phyloP scores from a whole-genome alignment of 305 asterid species.

The Solanum hybrid region DNA sequence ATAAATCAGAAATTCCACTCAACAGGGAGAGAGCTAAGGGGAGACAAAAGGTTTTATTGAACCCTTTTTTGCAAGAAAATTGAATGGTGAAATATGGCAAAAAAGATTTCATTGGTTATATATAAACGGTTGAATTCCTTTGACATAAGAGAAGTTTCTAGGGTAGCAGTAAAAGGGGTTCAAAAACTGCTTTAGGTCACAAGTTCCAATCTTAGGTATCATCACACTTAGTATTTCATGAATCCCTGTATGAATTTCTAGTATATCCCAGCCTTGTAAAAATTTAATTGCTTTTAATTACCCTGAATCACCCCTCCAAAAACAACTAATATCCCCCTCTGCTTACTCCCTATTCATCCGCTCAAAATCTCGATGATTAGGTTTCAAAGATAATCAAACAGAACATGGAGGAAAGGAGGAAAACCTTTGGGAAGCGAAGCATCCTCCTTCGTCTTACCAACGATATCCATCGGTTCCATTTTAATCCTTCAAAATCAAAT shows the following conservation, averaged over 20 bases:
- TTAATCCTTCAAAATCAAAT: conserved; percentile 22
- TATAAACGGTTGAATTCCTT: neutral
- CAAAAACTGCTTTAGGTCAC: neutral
- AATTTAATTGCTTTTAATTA: neutral
- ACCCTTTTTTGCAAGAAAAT: neutral
- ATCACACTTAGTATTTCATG: neutral
- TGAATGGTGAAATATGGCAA: neutral
- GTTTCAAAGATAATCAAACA: neutral
- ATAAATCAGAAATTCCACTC: neutral
- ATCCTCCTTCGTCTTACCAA: conserved; percentile 85
- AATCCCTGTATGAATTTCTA: neutral
- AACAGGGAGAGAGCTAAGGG: neutral
- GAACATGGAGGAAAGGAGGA: neutral
- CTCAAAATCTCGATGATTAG: neutral
- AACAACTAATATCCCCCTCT: neutral
- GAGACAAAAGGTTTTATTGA: neutral
- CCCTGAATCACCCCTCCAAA: neutral
- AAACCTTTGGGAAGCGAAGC: conserved; percentile 93
- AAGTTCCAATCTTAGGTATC: neutral
- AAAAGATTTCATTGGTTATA: neutral
- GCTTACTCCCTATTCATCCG: neutral
- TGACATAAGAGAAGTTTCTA: neutral
- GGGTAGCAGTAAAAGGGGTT: neutral
- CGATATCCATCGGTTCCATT: conserved; percentile 95
- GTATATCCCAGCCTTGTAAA: neutral